Percentiles rank a stretch among this genome's conserved stretches.
These are phyloP conservation scores for Aspergillus proliferans DNA, from an alignment of 2,329 filamentous ascomycete genomes.

Conservation along the genomic window DNA sequence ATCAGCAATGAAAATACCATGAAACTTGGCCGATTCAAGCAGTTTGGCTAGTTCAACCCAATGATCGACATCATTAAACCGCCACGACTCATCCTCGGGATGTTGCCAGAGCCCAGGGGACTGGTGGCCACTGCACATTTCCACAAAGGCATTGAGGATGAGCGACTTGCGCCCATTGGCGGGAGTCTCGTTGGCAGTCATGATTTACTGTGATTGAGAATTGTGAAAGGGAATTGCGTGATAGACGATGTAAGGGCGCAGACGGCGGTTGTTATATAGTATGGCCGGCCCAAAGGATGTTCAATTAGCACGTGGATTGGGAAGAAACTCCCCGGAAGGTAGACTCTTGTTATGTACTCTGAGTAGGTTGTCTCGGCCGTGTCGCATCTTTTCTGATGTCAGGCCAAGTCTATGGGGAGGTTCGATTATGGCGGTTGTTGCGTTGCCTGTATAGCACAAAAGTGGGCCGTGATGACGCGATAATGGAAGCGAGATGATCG, in stretches of 20 bases:
- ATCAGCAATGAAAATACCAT: slow-evolving; percentile 63
- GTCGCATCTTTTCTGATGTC: too few species aligned
- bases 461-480: slow-evolving; percentile 32
- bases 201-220: slow-evolving; percentile 1
- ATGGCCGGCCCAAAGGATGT: neutral
- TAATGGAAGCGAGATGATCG: slow-evolving; percentile 4
- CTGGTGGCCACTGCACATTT: slow-evolving; percentile 49
- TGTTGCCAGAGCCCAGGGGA: slow-evolving; percentile 58
- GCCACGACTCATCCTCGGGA: slow-evolving; percentile 56
- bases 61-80: slow-evolving; percentile 56
- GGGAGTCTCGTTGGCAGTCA: slow-evolving; percentile 9
- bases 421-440: neutral
- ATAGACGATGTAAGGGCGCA: neutral
- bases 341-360: too few species aligned
- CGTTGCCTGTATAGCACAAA: slow-evolving; percentile 24
- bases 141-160: slow-evolving; percentile 48
- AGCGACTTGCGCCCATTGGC: slow-evolving; percentile 39
- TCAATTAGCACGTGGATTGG: neutral
- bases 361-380: too few species aligned
- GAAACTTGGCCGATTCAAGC: slow-evolving; percentile 57
- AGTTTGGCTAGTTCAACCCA: slow-evolving; percentile 57
- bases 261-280: slow-evolving; percentile 2
- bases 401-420: neutral
- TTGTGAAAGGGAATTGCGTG: neutral
- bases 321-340: too few species aligned